These are phyloP conservation scores for Amanita inopinata DNA, from an alignment of 768 basidiomycete species.

Conservation along the genomic window DNA sequence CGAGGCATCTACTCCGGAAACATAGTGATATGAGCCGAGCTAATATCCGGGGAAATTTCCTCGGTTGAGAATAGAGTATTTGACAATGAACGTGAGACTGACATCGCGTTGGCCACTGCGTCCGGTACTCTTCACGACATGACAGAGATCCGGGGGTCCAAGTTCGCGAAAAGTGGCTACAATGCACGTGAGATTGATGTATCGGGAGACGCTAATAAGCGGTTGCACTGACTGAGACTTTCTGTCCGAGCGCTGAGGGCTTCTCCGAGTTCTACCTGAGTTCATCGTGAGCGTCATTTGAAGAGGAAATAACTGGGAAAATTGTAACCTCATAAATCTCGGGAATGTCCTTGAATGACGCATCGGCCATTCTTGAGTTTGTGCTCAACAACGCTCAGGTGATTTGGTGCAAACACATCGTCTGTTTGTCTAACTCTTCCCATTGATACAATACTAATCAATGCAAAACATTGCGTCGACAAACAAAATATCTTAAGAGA, in stretches of 20 bases:
- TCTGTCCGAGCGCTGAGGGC: slow-evolving; percentile 85
- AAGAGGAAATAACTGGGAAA: not conserved
- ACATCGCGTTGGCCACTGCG: slow-evolving; percentile 82
- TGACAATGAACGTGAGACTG: slow-evolving; percentile 21
- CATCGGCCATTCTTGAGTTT: slow-evolving; percentile 42
- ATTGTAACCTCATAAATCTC: slow-evolving; percentile 86
- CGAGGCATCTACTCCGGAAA: slow-evolving; percentile 98
- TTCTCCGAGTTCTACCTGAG: slow-evolving; percentile 83
- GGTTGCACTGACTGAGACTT: slow-evolving; percentile 59
- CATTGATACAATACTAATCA: not conserved
- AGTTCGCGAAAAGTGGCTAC: slow-evolving; percentile 93
- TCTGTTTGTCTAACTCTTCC: not conserved
- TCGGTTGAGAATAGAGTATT: not conserved
- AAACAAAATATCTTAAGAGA: not conserved
- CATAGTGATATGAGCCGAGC: slow-evolving; percentile 95
- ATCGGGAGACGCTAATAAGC: not conserved
- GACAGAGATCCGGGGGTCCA: slow-evolving; percentile 93
- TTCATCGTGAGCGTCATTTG: not conserved
- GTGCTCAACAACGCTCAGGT: not conserved
- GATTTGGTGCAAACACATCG: not conserved
- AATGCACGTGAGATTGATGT: slow-evolving; percentile 16
- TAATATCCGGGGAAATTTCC: slow-evolving; percentile 19
- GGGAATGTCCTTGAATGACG: slow-evolving; percentile 85
- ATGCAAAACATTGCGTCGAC: not conserved
- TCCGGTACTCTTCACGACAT: slow-evolving; percentile 89